Base-by-base conservation (phyloP, 1,284 basidiomycete genomes). In the Rhodotorula sp. region DNA sequence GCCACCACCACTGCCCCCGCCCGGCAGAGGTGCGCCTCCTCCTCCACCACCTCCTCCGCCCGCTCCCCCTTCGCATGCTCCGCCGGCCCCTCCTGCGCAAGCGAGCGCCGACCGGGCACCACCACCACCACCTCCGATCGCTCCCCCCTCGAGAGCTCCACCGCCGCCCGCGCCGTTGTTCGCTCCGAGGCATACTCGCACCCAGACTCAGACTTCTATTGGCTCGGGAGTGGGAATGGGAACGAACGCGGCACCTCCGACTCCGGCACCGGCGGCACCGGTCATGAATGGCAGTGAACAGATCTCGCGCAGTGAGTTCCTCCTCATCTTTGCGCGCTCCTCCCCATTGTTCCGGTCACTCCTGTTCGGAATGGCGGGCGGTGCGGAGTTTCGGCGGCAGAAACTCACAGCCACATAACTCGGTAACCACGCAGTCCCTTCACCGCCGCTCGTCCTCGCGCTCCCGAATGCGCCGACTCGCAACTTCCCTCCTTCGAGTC, bases 381-480 rank as follows among this genome's bases (percentile, higher is more conserved):
- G 39, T 43, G 10, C 39, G 12, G 1, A 43, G 10, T 1, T 3
- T 23, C 1, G 12, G 18, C 6, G 15, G 1, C 34, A 18, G 15
- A 12, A 14, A 20, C 48, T 54, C 20, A 48, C 31, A 3, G 16
- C 51, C 15, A 0, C 1, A 16, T 18, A 0, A 5, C 26, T 7
- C 29, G 4, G 14, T 14, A 6, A 1, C 56, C 12, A 10, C 10
- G 2, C 67, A 76, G 69, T 76, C 56, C 72, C 74, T 7, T 72
- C 72, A 6, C 74, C 74, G 0, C 65, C 74, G 1, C 21, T 58
- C 6, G 54, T 64, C 2, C 67, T 76, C 43, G 74, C 75, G 5
- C 62, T 76, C 16, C 75, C 75, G 1, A 68, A 67, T 18, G 75
- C 75, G 16, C 75, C 75, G 12, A 76, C 75, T 21, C 52, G 75